Evolutionary conservation across 805 yeast species (phyloP).

Genomic region (Nakazawaea anatomiae): DNA sequence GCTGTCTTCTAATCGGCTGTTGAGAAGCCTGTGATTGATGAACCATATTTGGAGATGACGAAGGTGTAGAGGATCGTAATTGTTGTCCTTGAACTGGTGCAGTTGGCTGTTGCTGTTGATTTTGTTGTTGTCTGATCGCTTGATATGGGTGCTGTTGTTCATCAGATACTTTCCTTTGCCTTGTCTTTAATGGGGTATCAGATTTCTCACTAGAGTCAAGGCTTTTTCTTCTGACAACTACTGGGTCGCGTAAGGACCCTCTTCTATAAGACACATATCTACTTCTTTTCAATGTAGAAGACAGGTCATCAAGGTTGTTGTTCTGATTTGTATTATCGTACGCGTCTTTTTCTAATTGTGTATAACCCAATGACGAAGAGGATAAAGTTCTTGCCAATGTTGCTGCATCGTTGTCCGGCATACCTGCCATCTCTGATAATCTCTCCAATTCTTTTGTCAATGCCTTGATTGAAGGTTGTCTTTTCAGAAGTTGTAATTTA

Average conservation of each 20-base stretch:
- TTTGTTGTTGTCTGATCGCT: slow-evolving; percentile 8
- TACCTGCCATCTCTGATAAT: slow-evolving; percentile 70
- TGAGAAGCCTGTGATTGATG: no score
- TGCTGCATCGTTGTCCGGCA: slow-evolving; percentile 75
- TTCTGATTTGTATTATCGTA: slow-evolving; percentile 18
- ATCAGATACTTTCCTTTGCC: slow-evolving; percentile 12
- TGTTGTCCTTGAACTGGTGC: slow-evolving; percentile 9
- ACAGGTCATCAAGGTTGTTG: background rate
- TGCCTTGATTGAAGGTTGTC: slow-evolving; percentile 61
- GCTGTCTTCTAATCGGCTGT: no score
- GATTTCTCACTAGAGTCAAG: slow-evolving; percentile 10
- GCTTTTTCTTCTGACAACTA: background rate
- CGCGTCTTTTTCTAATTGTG: slow-evolving; percentile 41
- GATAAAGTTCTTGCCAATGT: slow-evolving; percentile 78
- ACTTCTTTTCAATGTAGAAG: slow-evolving; percentile 30
- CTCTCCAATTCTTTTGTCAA: slow-evolving; percentile 71
- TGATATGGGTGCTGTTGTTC: slow-evolving; percentile 5
- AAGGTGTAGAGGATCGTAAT: slow-evolving; percentile 1
- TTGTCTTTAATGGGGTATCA: background rate
- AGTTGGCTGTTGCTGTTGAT: slow-evolving; percentile 13
- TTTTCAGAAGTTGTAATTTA: slow-evolving; percentile 12
- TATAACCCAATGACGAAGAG: slow-evolving; percentile 57
- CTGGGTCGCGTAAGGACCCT: slow-evolving; percentile 19
- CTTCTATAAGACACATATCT: slow-evolving; percentile 46
- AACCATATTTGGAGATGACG: background rate